Evolutionary conservation across 2,329 filamentous ascomycete species (phyloP).

Genomic region (Aspergillus sp.): DNA sequence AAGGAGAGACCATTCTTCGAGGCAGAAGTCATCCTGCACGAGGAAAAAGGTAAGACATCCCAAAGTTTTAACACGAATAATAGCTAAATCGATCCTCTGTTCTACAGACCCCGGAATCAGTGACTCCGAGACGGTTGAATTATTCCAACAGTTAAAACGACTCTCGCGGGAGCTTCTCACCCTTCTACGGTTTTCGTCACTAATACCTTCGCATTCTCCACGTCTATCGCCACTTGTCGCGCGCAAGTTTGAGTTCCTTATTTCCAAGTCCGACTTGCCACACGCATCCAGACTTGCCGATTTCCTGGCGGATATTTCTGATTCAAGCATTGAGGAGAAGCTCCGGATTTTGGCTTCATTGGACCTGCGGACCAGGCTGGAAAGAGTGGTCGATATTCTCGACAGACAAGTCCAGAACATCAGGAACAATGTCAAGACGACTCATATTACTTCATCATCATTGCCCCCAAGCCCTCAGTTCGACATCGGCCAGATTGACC

Average conservation of each 20-base stretch:
- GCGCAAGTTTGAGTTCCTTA: conserved; percentile 78
- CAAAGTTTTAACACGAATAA: background rate
- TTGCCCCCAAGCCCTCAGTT: conserved; percentile 55
- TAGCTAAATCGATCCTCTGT: conserved; percentile 4
- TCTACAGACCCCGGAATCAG: conserved; percentile 35
- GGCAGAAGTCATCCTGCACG: conserved; percentile 64
- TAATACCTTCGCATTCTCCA: conserved; percentile 65
- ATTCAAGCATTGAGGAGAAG: conserved; percentile 84
- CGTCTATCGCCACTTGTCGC: conserved; percentile 77
- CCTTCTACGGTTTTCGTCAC: conserved; percentile 73
- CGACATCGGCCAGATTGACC: conserved; percentile 47
- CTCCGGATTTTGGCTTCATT: conserved; percentile 76
- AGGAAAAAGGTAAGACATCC: conserved; percentile 57
- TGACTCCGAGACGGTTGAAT: conserved; percentile 59
- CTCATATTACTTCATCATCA: conserved; percentile 63
- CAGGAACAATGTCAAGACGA: conserved; percentile 81
- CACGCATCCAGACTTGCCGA: conserved; percentile 85
- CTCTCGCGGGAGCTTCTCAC: conserved; percentile 80
- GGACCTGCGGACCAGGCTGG: conserved; percentile 68
- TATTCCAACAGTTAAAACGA: conserved; percentile 75
- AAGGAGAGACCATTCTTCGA: conserved; percentile 83
- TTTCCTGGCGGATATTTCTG: conserved; percentile 92
- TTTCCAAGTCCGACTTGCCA: conserved; percentile 69
- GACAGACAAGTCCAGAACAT: conserved; percentile 75
- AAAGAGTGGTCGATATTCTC: conserved; percentile 75